These are phyloP conservation scores for Debaryomycetaceae sp. DNA, from an alignment of 1,139 yeast species.

Conservation along the genomic window DNA sequence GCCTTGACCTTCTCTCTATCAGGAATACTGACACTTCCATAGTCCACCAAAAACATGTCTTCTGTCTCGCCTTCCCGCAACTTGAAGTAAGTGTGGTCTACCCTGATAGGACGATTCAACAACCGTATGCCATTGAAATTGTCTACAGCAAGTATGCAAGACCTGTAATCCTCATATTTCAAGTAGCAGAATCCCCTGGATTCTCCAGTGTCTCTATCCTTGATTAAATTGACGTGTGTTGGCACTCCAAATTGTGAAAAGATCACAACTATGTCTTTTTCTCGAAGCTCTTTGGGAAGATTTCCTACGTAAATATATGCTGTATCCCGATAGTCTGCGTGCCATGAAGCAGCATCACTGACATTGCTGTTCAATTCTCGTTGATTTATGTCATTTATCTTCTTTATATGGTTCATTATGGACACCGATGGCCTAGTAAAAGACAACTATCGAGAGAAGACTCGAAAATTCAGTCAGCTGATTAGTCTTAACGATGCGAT, in stretches of 20 bases:
- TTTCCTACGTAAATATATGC: slow-evolving; percentile 62
- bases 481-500: neutral
- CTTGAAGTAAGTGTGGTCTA: slow-evolving; percentile 73
- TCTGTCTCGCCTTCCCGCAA: slow-evolving; percentile 53
- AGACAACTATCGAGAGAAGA: neutral
- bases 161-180: slow-evolving; percentile 77
- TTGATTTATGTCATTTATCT: slow-evolving; percentile 61
- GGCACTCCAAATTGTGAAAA: slow-evolving; percentile 93
- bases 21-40: slow-evolving; percentile 15
- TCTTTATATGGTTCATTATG: slow-evolving; percentile 41
- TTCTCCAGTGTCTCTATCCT: slow-evolving; percentile 66
- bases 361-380: slow-evolving; percentile 65
- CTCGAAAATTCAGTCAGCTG: neutral
- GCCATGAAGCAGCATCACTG: slow-evolving; percentile 77
- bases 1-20: slow-evolving; percentile 13
- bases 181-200: slow-evolving; percentile 79
- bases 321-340: slow-evolving; percentile 74
- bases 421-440: neutral
- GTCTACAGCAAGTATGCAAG: slow-evolving; percentile 84
- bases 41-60: slow-evolving; percentile 37
- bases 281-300: slow-evolving; percentile 61
- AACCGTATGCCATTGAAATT: slow-evolving; percentile 74
- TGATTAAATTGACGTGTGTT: slow-evolving; percentile 67
- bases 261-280: slow-evolving; percentile 70
- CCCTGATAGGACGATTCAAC: slow-evolving; percentile 56